phyloP scores from a whole-genome alignment of 768 basidiomycete species.

The Calocera viscosa region DNA sequence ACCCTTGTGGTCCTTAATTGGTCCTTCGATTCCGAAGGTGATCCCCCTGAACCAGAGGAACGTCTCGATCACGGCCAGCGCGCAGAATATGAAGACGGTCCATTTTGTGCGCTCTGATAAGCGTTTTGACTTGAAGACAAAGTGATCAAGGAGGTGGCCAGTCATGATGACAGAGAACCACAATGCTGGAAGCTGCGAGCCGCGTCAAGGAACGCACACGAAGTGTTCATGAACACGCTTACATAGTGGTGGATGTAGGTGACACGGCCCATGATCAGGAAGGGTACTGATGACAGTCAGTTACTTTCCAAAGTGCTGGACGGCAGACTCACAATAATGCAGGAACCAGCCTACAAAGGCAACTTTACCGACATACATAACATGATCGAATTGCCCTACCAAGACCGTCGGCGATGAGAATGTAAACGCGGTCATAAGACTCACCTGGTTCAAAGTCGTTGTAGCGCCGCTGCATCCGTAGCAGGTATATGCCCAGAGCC shows the following conservation, averaged over 20 bases:
- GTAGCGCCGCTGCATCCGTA: constrained; percentile 79
- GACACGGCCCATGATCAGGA: constrained; percentile 95
- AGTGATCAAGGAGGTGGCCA: constrained; percentile 83
- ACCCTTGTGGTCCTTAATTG: constrained; percentile 66
- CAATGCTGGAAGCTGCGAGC: constrained; percentile 71
- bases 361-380: constrained; percentile 82
- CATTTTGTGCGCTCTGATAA: constrained; percentile 52
- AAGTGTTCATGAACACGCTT: constrained; percentile 27
- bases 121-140: constrained; percentile 67
- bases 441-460: constrained; percentile 78
- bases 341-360: constrained; percentile 85
- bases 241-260: constrained; percentile 96
- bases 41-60: constrained; percentile 95
- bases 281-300: constrained; percentile 51
- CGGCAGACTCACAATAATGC: constrained; percentile 58
- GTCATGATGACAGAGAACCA: constrained; percentile 92
- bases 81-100: constrained; percentile 54
- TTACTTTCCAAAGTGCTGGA: neutral
- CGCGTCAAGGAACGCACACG: constrained; percentile 2
- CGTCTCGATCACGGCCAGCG: constrained; percentile 47
- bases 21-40: constrained; percentile 86
- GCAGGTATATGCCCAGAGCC: constrained; percentile 53
- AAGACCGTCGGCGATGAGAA: neutral
- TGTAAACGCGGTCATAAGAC: constrained; percentile 24
- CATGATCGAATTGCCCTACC: constrained; percentile 84